Base-by-base conservation (phyloP, 371 early-diverging fungal genomes). In the Mortierella sp. region DNA sequence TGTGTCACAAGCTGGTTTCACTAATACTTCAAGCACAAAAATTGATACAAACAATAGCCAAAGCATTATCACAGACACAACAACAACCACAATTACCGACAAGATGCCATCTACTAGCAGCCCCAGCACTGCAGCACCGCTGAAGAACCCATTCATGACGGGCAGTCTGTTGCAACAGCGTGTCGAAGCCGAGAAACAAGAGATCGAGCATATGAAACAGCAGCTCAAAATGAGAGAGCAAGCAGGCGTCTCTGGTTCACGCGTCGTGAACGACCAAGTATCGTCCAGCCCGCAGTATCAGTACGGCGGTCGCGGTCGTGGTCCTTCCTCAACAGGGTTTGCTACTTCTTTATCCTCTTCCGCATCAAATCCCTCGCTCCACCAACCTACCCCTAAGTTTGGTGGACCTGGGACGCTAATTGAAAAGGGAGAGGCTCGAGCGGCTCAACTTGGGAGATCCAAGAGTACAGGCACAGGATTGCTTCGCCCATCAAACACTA, bases 151-250 rank as follows among this genome's bases (percentile, higher is more conserved):
- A 9, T 79, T 79, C 51, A 64, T 69, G 64, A 64, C 70, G 0
- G 80, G 80, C 51, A 79, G 80, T 67, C 61, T 79, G 51, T 68
- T 79, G 23, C 80, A 79, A 40, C 80, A 79, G 49, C 80, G 74
- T 23, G 74, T 64, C 4, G 80, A 79, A 35, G 80, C 75, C 32
- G 80, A 79, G 68, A 73, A 72, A 53, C 80, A 79, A 67, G 74
- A 79, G 17, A 55, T 79, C 37, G 80, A 79, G 34, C 56, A 64
- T 22, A 64, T 79, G 75, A 79, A 74, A 51, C 59, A 37, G 22
- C 80, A 79, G 49, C 74, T 79, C 29, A 69, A 53, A 53, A 47
- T 70, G 61, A 59, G 80, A 23, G 80, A 79, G 26, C 80, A 79
- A 49, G 80, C 80, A 19, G 80, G 80, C 17, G 64, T 79, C 19